Conservation (phyloP, 805 yeast species). For the Wickerhamomyces bisporus region DNA sequence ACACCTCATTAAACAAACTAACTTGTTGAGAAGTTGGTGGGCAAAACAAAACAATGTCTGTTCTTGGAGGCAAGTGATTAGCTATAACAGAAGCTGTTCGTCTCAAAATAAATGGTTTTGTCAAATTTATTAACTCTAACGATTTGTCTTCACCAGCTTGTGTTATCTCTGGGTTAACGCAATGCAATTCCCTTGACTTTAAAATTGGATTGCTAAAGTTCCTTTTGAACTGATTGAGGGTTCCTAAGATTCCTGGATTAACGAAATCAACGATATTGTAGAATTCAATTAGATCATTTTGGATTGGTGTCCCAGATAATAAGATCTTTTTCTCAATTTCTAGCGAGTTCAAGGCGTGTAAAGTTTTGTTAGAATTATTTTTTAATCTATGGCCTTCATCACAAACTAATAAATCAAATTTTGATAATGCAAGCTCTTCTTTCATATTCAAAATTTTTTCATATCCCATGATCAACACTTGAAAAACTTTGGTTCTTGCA, state of each 20-base stretch:
- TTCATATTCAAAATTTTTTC: constrained; percentile 64
- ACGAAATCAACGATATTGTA: constrained; percentile 75
- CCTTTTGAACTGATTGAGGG: constrained; percentile 51
- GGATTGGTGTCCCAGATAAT: constrained; percentile 89
- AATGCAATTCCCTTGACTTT: constrained; percentile 60
- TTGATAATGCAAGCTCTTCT: constrained; percentile 37
- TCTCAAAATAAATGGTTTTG: constrained; percentile 66
- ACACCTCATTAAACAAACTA: constrained; percentile 46
- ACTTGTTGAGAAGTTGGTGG: constrained; percentile 66
- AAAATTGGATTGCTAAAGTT: constrained; percentile 66
- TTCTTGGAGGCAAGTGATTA: constrained; percentile 63
- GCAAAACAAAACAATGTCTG: constrained; percentile 73
- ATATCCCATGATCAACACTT: constrained; percentile 81
- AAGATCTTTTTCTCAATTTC: constrained; percentile 46
- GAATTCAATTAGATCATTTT: constrained; percentile 84
- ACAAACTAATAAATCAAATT: constrained; percentile 65
- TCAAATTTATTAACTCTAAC: constrained; percentile 55
- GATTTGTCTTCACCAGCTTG: constrained; percentile 58
- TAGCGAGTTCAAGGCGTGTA: constrained; percentile 49
- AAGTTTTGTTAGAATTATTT: constrained; percentile 62
- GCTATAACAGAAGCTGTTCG: constrained; percentile 57
- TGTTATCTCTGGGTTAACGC: constrained; percentile 43
- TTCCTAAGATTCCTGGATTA: constrained; percentile 79
- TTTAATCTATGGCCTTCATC: constrained; percentile 96
- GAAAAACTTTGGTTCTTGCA: constrained; percentile 65